phyloP scores from a whole-genome alignment of 1,139 yeast species.

The Petasospora rhodanensis region DNA sequence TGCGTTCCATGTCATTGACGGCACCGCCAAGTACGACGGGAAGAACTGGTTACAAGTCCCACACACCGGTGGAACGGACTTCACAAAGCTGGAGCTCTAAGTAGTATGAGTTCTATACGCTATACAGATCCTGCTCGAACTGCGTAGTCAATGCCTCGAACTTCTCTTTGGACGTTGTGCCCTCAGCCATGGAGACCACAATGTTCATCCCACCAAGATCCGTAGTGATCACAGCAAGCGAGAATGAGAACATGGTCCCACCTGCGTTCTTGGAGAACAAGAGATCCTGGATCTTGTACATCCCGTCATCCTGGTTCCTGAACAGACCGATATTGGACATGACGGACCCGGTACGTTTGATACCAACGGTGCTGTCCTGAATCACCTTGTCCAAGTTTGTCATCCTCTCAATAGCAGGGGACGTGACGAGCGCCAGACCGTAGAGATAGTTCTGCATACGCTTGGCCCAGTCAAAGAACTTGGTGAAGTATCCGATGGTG shows the following conservation, averaged over 20 bases:
- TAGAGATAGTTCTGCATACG: constrained; percentile 8
- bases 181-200: background rate
- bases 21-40: constrained; percentile 51
- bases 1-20: constrained; percentile 78
- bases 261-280: constrained; percentile 6
- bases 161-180: background rate
- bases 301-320: background rate
- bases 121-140: background rate
- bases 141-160: background rate
- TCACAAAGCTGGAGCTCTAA: constrained; percentile 38
- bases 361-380: constrained; percentile 7
- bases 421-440: constrained; percentile 18
- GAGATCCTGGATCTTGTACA: constrained; percentile 9
- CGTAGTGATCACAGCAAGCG: background rate
- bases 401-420: constrained; percentile 3
- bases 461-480: constrained; percentile 8
- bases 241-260: background rate
- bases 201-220: background rate
- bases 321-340: constrained; percentile 21
- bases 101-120: too few relatives aligned
- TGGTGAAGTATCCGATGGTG: constrained; percentile 4
- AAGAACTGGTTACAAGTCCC: constrained; percentile 79
- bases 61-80: constrained; percentile 58
- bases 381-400: background rate
- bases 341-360: constrained; percentile 11